Percentiles rank a stretch among this genome's conserved stretches.
These are phyloP conservation scores for Mortierella sp. DNA, from an alignment of 371 early-diverging fungal species.

Conservation along the genomic window DNA sequence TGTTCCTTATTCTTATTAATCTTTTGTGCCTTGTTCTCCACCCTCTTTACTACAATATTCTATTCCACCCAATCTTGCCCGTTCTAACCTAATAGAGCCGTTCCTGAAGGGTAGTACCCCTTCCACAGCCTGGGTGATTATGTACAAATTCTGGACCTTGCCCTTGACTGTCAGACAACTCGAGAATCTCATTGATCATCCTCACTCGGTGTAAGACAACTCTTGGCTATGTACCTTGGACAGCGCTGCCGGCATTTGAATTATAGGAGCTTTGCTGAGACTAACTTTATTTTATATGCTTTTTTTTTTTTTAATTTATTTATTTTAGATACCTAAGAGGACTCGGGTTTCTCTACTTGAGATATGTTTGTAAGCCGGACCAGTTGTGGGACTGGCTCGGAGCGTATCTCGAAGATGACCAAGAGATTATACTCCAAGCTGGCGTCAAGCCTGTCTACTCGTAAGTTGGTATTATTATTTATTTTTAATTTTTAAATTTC, in stretches of 20 bases:
- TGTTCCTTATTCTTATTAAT: conserved; percentile 44
- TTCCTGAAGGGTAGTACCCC: conserved; percentile 87
- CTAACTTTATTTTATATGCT: background rate
- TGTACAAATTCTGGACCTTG: conserved; percentile 90
- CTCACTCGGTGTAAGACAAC: conserved; percentile 81
- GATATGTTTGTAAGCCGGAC: conserved; percentile 86
- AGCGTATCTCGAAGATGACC: conserved; percentile 84
- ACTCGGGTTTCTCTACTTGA: conserved; percentile 86
- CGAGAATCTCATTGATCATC: conserved; percentile 79
- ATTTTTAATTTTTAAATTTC: background rate
- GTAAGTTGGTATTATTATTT: conserved; percentile 64
- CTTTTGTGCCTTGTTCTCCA: background rate
- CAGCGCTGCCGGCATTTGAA: background rate
- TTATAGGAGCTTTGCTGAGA: background rate
- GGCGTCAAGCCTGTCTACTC: conserved; percentile 73
- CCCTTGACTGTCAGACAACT: conserved; percentile 84
- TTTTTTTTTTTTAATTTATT: conserved; percentile 2
- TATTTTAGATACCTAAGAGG: conserved; percentile 80
- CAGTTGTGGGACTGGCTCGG: conserved; percentile 89
- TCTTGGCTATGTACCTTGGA: background rate
- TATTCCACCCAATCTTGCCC: background rate
- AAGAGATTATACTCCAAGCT: conserved; percentile 75
- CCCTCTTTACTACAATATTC: background rate
- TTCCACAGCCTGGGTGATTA: conserved; percentile 87
- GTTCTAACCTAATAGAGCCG: conserved; percentile 69